Base-by-base conservation (phyloP, 1,284 basidiomycete genomes). In the Thecaphora frezii region DNA sequence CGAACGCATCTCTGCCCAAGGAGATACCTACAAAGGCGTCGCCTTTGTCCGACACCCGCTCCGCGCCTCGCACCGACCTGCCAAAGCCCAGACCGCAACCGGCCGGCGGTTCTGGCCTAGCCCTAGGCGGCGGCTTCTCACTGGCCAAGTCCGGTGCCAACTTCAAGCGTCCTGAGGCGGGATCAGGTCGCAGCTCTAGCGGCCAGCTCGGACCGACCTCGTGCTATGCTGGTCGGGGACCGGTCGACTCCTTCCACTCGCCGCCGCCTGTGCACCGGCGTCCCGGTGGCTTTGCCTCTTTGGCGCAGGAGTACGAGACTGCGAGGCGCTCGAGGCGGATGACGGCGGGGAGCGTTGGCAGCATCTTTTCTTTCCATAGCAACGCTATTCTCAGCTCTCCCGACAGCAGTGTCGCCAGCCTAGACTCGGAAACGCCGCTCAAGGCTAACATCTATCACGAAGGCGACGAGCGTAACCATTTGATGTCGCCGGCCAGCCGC, bases 51-150 rank as follows among this genome's bases (percentile, higher is more conserved):
- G n/a, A n/a, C n/a, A 5, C 54, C 50, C n/a, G 5, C 24, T 16
- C 23, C 24, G 21, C 44, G 44, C 44, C 50, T 0, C 52, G 50
- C 0, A 52, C 50, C 24, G n/a, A 45, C 21, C 49, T 52, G 37
- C 63, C 63, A 7, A 57, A 53, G 36, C 63, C 61, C 28, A 39
- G 43, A 1, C 7, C 33, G 12, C 28, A 5, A 5, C 5, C 7
- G 7, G n/a, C 39, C 9, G 21, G 38, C 2, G 63, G 63, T 7
- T 55, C 46, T 18, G 63, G 63, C 7, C 40, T 66, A 5, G 63
- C 63, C 4, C 48, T 66, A 1, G 63, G 63, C n/a, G 63, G 63
- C 7, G 63, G 63, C 23, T 66, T 66, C 24, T 66, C 63, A 33
- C 48, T 66, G 8, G 58, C 58, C 43, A 66, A 61, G 47, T 61